Conservation (phyloP, 371 early-diverging fungal genomes). For the Syncephalastrum monosporum region DNA sequence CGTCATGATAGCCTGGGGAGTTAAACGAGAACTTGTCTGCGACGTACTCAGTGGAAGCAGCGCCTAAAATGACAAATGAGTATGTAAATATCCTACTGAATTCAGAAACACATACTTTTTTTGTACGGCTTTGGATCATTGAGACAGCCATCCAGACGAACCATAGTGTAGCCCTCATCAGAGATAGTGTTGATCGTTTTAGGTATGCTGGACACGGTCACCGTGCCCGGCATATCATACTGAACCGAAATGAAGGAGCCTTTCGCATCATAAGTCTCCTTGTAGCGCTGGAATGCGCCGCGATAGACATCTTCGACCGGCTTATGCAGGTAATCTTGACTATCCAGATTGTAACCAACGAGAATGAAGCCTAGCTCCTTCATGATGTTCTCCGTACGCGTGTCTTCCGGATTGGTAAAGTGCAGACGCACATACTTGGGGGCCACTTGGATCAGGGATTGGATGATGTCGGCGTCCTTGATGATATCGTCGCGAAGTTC, state of each 20-base stretch:
- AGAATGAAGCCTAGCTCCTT: conserved; percentile 43
- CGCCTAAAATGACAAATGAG: conserved; percentile 12
- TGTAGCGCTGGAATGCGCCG: conserved; percentile 35
- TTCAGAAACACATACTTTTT: conserved; percentile 24
- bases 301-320: conserved; percentile 38
- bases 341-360: conserved; percentile 52
- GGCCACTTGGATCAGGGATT: conserved; percentile 38
- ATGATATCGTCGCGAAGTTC: conserved; percentile 45
- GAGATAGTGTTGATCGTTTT: conserved; percentile 48
- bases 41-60: conserved; percentile 27
- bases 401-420: conserved; percentile 37
- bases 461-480: conserved; percentile 38
- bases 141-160: conserved; percentile 52
- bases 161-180: conserved; percentile 53
- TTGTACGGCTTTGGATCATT: conserved; percentile 56
- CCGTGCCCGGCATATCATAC: conserved; percentile 52
- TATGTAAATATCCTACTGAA: neutral
- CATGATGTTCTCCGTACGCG: conserved; percentile 35
- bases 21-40: conserved; percentile 44
- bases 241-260: conserved; percentile 49
- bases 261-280: conserved; percentile 52
- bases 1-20: conserved; percentile 40
- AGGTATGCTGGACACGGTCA: conserved; percentile 34
- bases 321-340: conserved; percentile 43
- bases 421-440: conserved; percentile 51